Evolutionary conservation across 1,284 basidiomycete genomes (phyloP), one percentile per base, ranked within the genome.

Genomic region (Athelia sp.): DNA sequence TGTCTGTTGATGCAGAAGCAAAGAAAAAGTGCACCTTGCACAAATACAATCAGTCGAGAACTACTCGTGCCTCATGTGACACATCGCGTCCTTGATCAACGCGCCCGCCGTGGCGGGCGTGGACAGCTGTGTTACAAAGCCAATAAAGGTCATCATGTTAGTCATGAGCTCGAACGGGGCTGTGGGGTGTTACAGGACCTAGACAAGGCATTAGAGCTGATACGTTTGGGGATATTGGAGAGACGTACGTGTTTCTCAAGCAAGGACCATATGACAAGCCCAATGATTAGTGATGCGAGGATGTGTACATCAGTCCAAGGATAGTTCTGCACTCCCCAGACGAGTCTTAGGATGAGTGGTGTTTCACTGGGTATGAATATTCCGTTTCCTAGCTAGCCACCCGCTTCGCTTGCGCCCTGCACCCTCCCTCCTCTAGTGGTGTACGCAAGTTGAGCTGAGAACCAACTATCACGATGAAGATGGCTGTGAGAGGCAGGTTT

Each of bases 291-390:
- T 10, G 55, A 51, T 13, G 42, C 55, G 13, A 54, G 22, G n/a
- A 56, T 50, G 22, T 56, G 55, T 9, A 51, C 32, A 31, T 51
- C 49, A 32, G 36, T 38, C 55, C 55, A 56, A 3, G 44, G 21
- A 35, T 47, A 56, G 3, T 49, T 43, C 4, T 53, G 53, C 6
- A 53, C 55, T 4, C 53, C 55, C 55, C 55, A 56, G 43, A 54
- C 50, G 21, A 56, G 54, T 1, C 45, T 53, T 11, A 56, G 51
- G 14, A 56, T 49, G 6, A 56, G 51, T 6, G 55, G 51, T 2
- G 53, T 56, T 15, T 48, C 48, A 2, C 53, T 50, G 8, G 51
- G 42, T n/a, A 52, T 53, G 19, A 40, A 40, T 9, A n/a, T 40
- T n/a, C 6, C 4, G n/a, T 40, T 40, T n/a, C 36, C 36, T 9